Conservation (phyloP, 306 rosid genomes). For the Senna siamea region DNA sequence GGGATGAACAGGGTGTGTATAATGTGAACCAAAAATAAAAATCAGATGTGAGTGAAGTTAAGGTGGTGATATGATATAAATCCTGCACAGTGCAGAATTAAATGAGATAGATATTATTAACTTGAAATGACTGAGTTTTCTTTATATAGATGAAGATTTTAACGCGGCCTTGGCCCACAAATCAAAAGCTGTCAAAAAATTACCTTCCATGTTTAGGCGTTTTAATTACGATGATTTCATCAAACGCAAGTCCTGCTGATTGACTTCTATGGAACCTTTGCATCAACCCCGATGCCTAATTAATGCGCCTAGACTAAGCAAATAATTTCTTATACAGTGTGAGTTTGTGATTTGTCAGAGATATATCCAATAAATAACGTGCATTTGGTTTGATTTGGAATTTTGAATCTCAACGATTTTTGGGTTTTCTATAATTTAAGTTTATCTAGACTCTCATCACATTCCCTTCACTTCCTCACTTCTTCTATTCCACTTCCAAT, state of each 20-base stretch:
- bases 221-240: neutral
- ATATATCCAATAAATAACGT: neutral
- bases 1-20: neutral
- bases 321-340: neutral
- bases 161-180: neutral
- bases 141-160: neutral
- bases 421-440: neutral
- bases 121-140: neutral
- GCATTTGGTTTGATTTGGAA: constrained; percentile 1
- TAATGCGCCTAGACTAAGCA: constrained; percentile 1
- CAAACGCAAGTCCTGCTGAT: neutral
- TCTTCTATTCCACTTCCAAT: neutral
- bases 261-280: neutral
- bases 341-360: neutral
- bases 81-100: neutral
- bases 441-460: constrained; percentile 1
- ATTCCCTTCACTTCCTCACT: neutral
- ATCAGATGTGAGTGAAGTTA: neutral
- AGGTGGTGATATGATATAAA: neutral
- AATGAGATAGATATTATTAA: neutral
- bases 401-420: neutral
- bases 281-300: constrained; percentile 4
- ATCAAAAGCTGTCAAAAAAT: neutral
- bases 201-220: neutral
- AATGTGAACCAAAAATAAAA: too few relatives aligned